Base-by-base conservation (phyloP, 768 basidiomycete species). In the Mycena metata region DNA sequence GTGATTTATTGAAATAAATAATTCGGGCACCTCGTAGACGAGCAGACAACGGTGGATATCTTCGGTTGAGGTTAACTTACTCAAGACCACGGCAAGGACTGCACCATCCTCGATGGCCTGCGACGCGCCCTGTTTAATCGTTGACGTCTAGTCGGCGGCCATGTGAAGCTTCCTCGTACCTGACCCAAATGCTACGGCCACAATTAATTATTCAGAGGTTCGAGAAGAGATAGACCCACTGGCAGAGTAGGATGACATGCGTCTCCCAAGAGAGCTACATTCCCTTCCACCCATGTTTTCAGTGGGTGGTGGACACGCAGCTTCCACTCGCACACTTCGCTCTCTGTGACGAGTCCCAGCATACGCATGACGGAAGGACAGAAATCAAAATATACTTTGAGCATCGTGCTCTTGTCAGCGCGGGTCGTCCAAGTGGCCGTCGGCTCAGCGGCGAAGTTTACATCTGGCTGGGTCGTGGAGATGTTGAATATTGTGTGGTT, bases 81-180 rank as follows among this genome's bases (percentile, higher is more conserved):
- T 64, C 13, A 84, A 69, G 5, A 76, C 71, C 13, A 78, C 73
- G 0, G 77, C 79, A 15, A 83, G 69, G 2, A 80, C 77, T 0
- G 79, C 79, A 2, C 75, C 82, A 64, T 84, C 83, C 61, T 85
- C 83, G 24, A 82, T 77, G 0, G 82, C 83, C 56, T 83, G 80
- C 1, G 83, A 79, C 5, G 82, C 83, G 8, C 83, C 83, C 69
- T 82, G 21, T 64, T 0, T 30, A 33, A 2, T 23, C 1, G 5
- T 51, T 36, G 23, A 17, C 33, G 50, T 2, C 47, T 15, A 30
- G 30, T 30, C 30, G 30, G 30, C 55, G 60, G 30, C 21, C 2
- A 43, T 5, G 47, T 1, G 11, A 13, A 54, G 30, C 30, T 30
- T 30, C 30, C 39, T 2, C 54, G 7, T 42, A 69, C 67, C 52